Percentiles rank a stretch among this genome's conserved stretches.
These are phyloP conservation scores for Pseudocercospora fijiensis DNA, from an alignment of 2,329 filamentous ascomycete genomes.

Conservation along the genomic window DNA sequence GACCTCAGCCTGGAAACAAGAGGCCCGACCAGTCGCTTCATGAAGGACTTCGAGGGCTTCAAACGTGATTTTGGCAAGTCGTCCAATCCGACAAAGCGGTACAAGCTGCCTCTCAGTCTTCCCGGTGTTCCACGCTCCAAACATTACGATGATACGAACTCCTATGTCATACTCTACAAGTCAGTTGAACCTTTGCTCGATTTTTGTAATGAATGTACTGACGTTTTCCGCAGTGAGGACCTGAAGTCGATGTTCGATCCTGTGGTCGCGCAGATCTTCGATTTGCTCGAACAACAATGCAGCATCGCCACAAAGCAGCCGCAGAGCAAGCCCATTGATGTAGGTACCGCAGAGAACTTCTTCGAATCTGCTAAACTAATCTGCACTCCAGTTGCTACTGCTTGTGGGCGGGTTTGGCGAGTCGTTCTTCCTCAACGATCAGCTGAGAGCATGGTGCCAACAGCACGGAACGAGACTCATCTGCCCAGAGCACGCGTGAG, in stretches of 20 bases:
- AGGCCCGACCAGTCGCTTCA: constrained; percentile 18
- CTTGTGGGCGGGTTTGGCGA: constrained; percentile 23
- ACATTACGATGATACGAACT: constrained; percentile 9
- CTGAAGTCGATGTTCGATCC: constrained; percentile 17
- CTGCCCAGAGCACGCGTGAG: constrained; percentile 15
- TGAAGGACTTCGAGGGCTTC: constrained; percentile 19
- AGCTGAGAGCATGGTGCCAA: constrained; percentile 12
- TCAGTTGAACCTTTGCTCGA: not conserved
- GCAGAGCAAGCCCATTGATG: not conserved
- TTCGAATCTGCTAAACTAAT: constrained; percentile 9
- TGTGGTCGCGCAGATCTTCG: constrained; percentile 8
- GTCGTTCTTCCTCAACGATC: constrained; percentile 16
- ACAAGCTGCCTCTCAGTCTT: constrained; percentile 10
- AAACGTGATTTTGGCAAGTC: constrained; percentile 20
- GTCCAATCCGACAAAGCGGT: not conserved
- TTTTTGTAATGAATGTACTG: not conserved
- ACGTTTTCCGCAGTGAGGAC: not conserved
- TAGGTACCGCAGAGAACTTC: not conserved
- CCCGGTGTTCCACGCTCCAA: not conserved
- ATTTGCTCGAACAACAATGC: not conserved
- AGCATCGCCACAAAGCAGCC: not conserved
- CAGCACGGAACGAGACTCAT: constrained; percentile 4
- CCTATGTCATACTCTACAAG: constrained; percentile 7
- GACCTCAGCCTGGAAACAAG: constrained; percentile 6
- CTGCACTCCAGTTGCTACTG: constrained; percentile 16